These are phyloP conservation scores for Malus sieversii DNA, from an alignment of 306 rosid genomes.

Conservation along the genomic window DNA sequence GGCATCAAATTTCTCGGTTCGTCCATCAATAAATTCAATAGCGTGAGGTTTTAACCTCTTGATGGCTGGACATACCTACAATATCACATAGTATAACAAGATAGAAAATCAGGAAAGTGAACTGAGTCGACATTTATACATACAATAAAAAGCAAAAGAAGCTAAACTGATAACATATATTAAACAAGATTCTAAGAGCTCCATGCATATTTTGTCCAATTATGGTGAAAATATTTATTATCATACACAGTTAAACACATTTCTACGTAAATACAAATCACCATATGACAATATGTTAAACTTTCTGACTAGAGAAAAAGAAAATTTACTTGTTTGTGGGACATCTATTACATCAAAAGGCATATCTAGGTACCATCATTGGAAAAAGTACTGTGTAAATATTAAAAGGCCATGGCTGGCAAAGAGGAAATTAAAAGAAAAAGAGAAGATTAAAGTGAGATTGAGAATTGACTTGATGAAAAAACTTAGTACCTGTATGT, in stretches of 20 bases:
- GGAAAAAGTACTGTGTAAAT: constrained; percentile 6
- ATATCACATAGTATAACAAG: not conserved
- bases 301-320: not conserved
- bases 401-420: not conserved
- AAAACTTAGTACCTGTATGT: constrained; percentile 62
- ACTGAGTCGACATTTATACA: not conserved
- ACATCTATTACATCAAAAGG: not conserved
- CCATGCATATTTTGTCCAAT: not conserved
- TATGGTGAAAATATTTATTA: not conserved
- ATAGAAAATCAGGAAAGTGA: not conserved
- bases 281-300: not conserved
- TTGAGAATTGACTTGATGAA: constrained; percentile 1
- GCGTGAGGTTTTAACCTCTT: constrained; percentile 61
- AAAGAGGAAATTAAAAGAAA: not conserved
- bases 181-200: not conserved
- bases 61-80: constrained; percentile 71
- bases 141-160: no score
- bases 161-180: no score
- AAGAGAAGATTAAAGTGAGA: not conserved
- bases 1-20: constrained; percentile 62
- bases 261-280: not conserved
- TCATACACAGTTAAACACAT: not conserved
- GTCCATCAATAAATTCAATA: constrained; percentile 71
- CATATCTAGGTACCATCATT: not conserved
- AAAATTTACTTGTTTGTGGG: not conserved